phyloP scores from a whole-genome alignment of 768 basidiomycete genomes.

The Dacryopinax spathularia region DNA sequence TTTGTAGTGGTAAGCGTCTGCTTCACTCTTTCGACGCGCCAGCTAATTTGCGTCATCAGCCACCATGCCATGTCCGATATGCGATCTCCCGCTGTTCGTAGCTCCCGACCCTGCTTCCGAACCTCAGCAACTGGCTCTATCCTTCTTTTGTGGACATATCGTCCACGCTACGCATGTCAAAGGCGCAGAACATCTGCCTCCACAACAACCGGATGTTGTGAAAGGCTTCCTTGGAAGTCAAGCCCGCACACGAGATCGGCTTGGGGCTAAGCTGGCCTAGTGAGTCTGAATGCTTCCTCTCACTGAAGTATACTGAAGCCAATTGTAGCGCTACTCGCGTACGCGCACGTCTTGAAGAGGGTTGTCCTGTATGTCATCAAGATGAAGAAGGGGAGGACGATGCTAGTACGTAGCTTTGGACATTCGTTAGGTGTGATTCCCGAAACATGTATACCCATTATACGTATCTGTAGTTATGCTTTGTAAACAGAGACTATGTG shows the following conservation, averaged over 20 bases:
- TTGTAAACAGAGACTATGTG: no score
- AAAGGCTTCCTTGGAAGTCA: constrained; percentile 32
- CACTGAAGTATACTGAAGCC: no score
- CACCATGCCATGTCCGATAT: constrained; percentile 52
- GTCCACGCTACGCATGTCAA: constrained; percentile 68
- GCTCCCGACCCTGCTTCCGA: constrained; percentile 18
- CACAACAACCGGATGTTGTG: constrained; percentile 44
- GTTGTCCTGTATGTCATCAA: constrained; percentile 67
- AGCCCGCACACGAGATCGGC: constrained; percentile 26
- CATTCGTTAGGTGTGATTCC: not conserved
- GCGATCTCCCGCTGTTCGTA: constrained; percentile 41
- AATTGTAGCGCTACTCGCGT: constrained; percentile 60
- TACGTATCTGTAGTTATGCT: not conserved
- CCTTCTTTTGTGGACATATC: constrained; percentile 80
- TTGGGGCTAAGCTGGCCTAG: constrained; percentile 67
- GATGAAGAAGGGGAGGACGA: constrained; percentile 34
- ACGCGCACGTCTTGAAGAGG: constrained; percentile 44
- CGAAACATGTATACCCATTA: not conserved
- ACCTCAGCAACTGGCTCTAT: constrained; percentile 45
- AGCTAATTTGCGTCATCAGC: constrained; percentile 28
- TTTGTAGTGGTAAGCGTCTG: constrained; percentile 48
- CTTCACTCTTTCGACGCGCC: not conserved
- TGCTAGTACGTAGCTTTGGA: not conserved
- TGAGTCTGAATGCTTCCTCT: constrained; percentile 29
- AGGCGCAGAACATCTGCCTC: constrained; percentile 45